Percentiles rank a stretch among this genome's conserved stretches.
Conservation (phyloP, 2,329 filamentous ascomycete species). For the Neonectria neomacrospora region DNA sequence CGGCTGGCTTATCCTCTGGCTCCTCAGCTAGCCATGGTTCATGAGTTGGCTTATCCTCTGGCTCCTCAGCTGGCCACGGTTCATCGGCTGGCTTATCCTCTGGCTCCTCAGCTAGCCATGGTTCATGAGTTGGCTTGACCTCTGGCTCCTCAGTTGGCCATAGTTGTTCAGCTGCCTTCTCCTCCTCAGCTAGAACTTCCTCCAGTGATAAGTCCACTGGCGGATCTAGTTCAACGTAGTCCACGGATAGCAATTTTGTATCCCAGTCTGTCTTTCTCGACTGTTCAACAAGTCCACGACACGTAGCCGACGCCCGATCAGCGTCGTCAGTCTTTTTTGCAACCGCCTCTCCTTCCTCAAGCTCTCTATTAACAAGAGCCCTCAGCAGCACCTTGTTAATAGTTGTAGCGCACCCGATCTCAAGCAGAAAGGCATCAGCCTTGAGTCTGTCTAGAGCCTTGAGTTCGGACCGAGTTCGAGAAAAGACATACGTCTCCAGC, state of each 20-base stretch:
- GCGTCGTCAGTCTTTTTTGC: not conserved
- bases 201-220: not conserved
- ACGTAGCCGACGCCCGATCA: not conserved
- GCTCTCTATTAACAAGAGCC: not conserved
- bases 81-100: too few relatives aligned
- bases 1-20: too few relatives aligned
- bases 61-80: too few relatives aligned
- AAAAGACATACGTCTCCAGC: not conserved
- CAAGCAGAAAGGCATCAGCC: not conserved
- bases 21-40: too few relatives aligned
- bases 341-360: not conserved
- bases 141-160: too few relatives aligned
- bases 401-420: not conserved
- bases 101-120: too few relatives aligned
- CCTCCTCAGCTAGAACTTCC: too few relatives aligned
- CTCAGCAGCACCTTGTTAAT: not conserved
- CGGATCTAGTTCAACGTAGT: not conserved
- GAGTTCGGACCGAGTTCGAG: not conserved
- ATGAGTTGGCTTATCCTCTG: too few relatives aligned
- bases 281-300: not conserved
- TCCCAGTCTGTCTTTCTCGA: not conserved
- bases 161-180: too few relatives aligned
- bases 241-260: not conserved
- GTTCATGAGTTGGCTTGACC: too few relatives aligned
- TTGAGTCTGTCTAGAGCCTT: not conserved